phyloP scores from a whole-genome alignment of 192 early-diverging fungal species.

The Dissophora ornata region DNA sequence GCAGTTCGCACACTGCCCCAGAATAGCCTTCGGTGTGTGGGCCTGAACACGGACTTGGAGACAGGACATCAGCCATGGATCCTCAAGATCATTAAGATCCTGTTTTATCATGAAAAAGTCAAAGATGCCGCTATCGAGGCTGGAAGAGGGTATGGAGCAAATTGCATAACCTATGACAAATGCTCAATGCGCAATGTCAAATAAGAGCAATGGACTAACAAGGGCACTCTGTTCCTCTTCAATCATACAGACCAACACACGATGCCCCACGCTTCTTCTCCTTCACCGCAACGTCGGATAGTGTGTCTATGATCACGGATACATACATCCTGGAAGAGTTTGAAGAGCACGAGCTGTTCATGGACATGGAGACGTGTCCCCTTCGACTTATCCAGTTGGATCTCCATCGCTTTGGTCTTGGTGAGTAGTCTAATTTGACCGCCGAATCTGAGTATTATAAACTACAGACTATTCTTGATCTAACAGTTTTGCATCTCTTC shows the following conservation, averaged over 20 bases:
- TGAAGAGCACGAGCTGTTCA: conserved; percentile 61
- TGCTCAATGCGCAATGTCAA: too few species aligned
- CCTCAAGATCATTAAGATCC: conserved; percentile 64
- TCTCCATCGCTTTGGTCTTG: conserved; percentile 63
- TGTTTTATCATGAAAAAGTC: conserved; percentile 71
- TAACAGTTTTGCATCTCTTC: background rate
- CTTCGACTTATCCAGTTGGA: conserved; percentile 77
- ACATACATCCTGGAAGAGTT: conserved; percentile 65
- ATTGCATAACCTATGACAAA: too few species aligned
- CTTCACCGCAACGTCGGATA: conserved; percentile 73
- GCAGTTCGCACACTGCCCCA: conserved; percentile 55
- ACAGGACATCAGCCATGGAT: conserved; percentile 60
- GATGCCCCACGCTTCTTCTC: conserved; percentile 71
- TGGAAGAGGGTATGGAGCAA: conserved; percentile 14
- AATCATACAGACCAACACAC: conserved; percentile 19
- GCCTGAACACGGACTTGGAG: conserved; percentile 69
- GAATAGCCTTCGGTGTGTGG: conserved; percentile 69
- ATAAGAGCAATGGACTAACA: too few species aligned
- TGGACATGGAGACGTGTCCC: conserved; percentile 53
- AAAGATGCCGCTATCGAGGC: conserved; percentile 38
- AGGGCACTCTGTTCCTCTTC: too few species aligned
- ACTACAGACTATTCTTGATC: background rate
- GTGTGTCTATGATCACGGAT: conserved; percentile 75
- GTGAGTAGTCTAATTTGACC: conserved; percentile 22
- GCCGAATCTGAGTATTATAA: too few species aligned